Evolutionary conservation across 2,329 filamentous ascomycete species (phyloP).

Genomic region (Aspergillus novofumigatus): DNA sequence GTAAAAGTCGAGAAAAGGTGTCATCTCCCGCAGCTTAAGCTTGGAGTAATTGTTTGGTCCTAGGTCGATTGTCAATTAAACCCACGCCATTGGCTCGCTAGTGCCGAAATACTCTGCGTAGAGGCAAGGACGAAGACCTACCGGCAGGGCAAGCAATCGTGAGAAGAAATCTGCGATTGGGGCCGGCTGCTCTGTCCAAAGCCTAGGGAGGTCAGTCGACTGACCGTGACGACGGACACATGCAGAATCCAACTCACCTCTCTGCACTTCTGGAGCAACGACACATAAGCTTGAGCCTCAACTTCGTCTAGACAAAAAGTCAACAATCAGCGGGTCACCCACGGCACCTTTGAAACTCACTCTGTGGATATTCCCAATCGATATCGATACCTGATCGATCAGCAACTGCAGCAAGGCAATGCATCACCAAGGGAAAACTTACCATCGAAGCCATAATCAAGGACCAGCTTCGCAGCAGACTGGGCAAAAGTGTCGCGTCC

Average conservation of each 20-base stretch:
- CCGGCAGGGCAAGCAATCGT: constrained; percentile 49
- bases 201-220: constrained; percentile 16
- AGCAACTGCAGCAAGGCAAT: not conserved
- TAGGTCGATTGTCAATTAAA: constrained; percentile 6
- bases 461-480: constrained; percentile 69
- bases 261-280: constrained; percentile 41
- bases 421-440: constrained; percentile 8
- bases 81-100: not conserved
- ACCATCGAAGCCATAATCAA: constrained; percentile 69
- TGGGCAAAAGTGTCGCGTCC: constrained; percentile 65
- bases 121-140: constrained; percentile 10
- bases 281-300: constrained; percentile 42
- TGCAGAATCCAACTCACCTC: constrained; percentile 24
- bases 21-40: constrained; percentile 43
- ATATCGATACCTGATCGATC: constrained; percentile 37
- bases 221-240: not conserved
- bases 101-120: not conserved
- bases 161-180: constrained; percentile 43
- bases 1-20: constrained; percentile 49
- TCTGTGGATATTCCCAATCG: constrained; percentile 47
- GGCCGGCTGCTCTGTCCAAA: constrained; percentile 37
- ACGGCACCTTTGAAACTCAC: constrained; percentile 15
- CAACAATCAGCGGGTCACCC: constrained; percentile 3
- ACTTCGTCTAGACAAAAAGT: constrained; percentile 30
- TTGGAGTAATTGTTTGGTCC: constrained; percentile 41